Conservation (phyloP, 2,329 filamentous ascomycete species). For the Sclerotinia nivalis region DNA sequence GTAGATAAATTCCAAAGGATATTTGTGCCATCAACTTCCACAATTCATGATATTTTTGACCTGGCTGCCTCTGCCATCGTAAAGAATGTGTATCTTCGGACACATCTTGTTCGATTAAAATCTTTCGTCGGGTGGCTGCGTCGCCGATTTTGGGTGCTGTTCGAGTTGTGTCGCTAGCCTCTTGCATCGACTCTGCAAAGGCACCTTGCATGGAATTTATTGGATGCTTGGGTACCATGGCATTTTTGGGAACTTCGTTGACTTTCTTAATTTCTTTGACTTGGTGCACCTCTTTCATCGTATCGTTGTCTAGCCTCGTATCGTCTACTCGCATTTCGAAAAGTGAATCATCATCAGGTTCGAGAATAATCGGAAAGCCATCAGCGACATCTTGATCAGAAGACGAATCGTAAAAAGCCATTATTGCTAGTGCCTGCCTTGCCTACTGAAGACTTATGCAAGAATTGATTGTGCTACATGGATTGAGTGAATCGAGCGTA, state of each 20-base stretch:
- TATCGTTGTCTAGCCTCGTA: constrained; percentile 29
- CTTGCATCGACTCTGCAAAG: constrained; percentile 78
- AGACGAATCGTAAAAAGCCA: constrained; percentile 32
- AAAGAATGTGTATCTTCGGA: constrained; percentile 71
- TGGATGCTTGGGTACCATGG: constrained; percentile 60
- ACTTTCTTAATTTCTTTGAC: background rate
- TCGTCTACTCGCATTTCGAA: constrained; percentile 20
- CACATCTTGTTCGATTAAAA: constrained; percentile 66
- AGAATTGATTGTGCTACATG: constrained; percentile 23
- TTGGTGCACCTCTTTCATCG: constrained; percentile 35
- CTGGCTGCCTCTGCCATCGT: constrained; percentile 73
- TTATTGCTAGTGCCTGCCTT: constrained; percentile 19
- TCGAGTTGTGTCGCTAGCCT: constrained; percentile 58
- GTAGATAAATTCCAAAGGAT: constrained; percentile 85
- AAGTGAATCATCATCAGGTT: constrained; percentile 27
- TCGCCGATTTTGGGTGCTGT: constrained; percentile 57
- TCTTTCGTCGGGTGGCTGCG: constrained; percentile 63
- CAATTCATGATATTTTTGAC: constrained; percentile 81
- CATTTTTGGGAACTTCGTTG: constrained; percentile 5
- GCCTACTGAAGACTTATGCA: constrained; percentile 22
- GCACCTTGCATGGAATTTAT: constrained; percentile 76
- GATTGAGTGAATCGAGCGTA: constrained; percentile 9
- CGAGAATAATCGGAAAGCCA: constrained; percentile 31
- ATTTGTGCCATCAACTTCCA: constrained; percentile 91
- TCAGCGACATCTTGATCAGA: constrained; percentile 23